Percentiles rank a stretch among this genome's conserved stretches.
Evolutionary conservation across 2,329 filamentous ascomycete genomes (phyloP).

Genomic region (Fonsecaea nubica): DNA sequence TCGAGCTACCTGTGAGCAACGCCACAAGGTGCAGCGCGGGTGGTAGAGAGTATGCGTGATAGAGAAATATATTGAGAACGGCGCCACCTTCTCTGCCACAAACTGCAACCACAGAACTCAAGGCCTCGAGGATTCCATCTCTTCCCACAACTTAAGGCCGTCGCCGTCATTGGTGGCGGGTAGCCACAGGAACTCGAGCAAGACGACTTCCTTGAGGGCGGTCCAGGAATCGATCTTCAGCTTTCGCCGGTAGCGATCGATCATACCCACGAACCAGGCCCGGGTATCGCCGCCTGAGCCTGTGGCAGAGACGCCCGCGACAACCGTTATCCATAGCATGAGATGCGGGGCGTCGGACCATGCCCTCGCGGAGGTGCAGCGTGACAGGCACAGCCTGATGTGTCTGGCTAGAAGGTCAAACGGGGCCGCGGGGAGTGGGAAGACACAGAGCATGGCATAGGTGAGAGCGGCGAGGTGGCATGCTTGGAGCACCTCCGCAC

Average conservation of each 20-base stretch:
- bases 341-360: conserved; percentile 20
- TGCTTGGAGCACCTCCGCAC: background rate
- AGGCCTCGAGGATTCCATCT: conserved; percentile 14
- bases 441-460: conserved; percentile 21
- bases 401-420: conserved; percentile 8
- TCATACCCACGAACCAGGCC: background rate
- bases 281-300: background rate
- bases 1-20: too few relatives aligned
- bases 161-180: conserved; percentile 24
- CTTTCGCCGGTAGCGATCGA: conserved; percentile 1
- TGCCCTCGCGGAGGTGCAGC: background rate
- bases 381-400: background rate
- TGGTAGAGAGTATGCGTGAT: too few relatives aligned
- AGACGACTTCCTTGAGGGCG: conserved; percentile 18
- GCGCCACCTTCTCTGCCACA: too few relatives aligned
- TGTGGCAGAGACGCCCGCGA: conserved; percentile 4
- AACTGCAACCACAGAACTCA: background rate
- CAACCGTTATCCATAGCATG: conserved; percentile 19
- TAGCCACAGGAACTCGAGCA: conserved; percentile 27
- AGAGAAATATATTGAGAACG: too few relatives aligned
- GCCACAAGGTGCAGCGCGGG: too few relatives aligned
- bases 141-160: conserved; percentile 10
- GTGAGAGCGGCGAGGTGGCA: conserved; percentile 20
- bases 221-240: conserved; percentile 20
- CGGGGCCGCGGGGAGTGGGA: conserved; percentile 19